Evolutionary conservation across 225 moss, liverwort and hornwort genomes (phyloP).

Genomic region (Asterella californica): DNA sequence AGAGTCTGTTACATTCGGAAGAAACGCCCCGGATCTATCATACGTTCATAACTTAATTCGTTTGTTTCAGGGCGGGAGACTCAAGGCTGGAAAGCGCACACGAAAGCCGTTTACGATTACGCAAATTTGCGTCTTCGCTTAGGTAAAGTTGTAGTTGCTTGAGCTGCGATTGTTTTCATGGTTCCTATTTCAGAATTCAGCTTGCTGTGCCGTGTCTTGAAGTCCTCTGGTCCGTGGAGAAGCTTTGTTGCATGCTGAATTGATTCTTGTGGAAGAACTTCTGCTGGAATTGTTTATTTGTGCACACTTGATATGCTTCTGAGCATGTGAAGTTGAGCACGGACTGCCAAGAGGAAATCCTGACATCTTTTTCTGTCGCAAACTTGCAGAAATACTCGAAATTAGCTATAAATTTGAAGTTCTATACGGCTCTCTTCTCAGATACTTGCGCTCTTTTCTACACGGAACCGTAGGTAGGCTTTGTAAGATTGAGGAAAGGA

Average conservation of each 20-base stretch:
- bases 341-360: neutral
- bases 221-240: neutral
- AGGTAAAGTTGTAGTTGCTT: slow-evolving; percentile 32
- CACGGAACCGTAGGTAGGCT: slow-evolving; percentile 25
- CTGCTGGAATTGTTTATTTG: neutral
- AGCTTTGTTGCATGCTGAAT: neutral
- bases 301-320: neutral
- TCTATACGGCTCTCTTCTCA: slow-evolving; percentile 36
- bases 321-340: neutral
- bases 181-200: neutral
- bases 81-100: slow-evolving; percentile 63
- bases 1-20: neutral
- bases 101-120: slow-evolving; percentile 67
- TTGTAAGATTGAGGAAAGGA: slow-evolving; percentile 4
- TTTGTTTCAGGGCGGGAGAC: slow-evolving; percentile 43
- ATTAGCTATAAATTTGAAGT: slow-evolving; percentile 35
- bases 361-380: neutral
- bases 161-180: neutral
- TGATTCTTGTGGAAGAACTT: too few relatives aligned
- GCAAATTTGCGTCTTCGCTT: slow-evolving; percentile 66
- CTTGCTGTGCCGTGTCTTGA: neutral
- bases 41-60: neutral
- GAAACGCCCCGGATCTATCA: neutral
- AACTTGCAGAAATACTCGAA: slow-evolving; percentile 41
- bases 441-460: slow-evolving; percentile 15